Base-by-base conservation (phyloP, 1,284 basidiomycete species). In the Apiotrichum sp. region DNA sequence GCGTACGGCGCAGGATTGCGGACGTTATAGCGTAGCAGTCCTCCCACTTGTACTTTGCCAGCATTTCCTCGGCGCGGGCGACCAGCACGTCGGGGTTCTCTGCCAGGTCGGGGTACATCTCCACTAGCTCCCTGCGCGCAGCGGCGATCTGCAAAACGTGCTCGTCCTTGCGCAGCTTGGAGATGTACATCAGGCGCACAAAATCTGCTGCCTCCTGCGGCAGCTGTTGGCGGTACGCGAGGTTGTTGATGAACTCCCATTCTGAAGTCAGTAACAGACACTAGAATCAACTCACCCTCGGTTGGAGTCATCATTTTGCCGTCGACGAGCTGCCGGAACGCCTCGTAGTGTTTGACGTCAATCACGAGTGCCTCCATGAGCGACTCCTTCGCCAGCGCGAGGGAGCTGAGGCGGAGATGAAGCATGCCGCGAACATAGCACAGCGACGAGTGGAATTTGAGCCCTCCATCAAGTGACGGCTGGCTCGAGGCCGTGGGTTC, bases 341-440 rank as follows among this genome's bases (percentile, higher is more conserved):
- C 88, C 63, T 98, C 96, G 70, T 93, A 98, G 73, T 95, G 98
- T 74, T 97, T 97, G 32, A 98, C 90, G 67, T 99, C 96, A 11
- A 98, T 80, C 0, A 87, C 83, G 13, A 99, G 80, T 1, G 96
- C 93, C 65, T 97, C 92, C 84, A 98, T 87, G 70, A 98, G 97
- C 62, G 87, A 88, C 55, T 90, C 82, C 68, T 95, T 95, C 0
- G 96, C 96, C 60, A 88, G 83, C 45, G 89, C 86, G 11, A 86
- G 84, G 6, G 92, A 86, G 62, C 93, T 93, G 10, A 97, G 80
- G 64, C 97, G 93, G 33, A 97, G 83, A 83, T 98, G 93, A 14
- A 99, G 81, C 41, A 96, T 78, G 3, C 93, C 96, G 40, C 96
- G 86, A 13, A 98, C 79, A 71, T 93, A 87, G 69, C 93, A 96